These are phyloP conservation scores for Malbranchea zuffiana DNA, from an alignment of 2,329 filamentous ascomycete species.

Conservation along the genomic window DNA sequence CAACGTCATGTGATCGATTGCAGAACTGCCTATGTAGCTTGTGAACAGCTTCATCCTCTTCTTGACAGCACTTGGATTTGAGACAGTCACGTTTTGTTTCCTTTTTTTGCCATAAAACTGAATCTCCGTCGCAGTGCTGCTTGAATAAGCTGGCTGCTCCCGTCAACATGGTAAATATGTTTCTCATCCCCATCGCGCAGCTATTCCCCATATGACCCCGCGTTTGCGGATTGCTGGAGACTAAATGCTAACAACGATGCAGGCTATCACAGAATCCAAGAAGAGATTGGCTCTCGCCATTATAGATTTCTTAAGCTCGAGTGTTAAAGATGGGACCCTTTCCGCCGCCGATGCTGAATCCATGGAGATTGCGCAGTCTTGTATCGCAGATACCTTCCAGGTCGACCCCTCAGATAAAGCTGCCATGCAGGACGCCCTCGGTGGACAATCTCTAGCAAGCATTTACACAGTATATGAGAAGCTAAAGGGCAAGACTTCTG, in stretches of 20 bases:
- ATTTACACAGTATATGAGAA: conserved; percentile 98
- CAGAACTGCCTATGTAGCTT: too few species aligned
- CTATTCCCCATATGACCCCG: not conserved
- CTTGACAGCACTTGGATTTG: too few species aligned
- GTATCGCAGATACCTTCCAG: conserved; percentile 91
- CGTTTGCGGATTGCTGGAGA: not conserved
- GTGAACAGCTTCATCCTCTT: too few species aligned
- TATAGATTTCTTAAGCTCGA: conserved; percentile 83
- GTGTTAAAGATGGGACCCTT: conserved; percentile 78
- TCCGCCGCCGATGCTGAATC: conserved; percentile 80
- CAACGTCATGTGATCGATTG: too few species aligned
- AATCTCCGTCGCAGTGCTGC: not conserved
- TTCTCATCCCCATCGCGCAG: not conserved
- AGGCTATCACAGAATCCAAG: conserved; percentile 44
- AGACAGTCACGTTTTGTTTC: too few species aligned
- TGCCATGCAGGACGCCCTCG: conserved; percentile 65
- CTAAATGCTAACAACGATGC: conserved; percentile 4
- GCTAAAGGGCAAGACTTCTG: conserved; percentile 56
- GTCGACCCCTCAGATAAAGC: conserved; percentile 70
- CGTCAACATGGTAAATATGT: conserved; percentile 1
- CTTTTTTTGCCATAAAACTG: not conserved
- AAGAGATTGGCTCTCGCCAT: conserved; percentile 95
- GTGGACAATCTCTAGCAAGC: conserved; percentile 73
- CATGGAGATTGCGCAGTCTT: conserved; percentile 87
- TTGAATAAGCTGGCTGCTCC: not conserved